Evolutionary conservation across 352 stramenopile genomes (phyloP).

Genomic region (Phytopythium chamaehyphon): DNA sequence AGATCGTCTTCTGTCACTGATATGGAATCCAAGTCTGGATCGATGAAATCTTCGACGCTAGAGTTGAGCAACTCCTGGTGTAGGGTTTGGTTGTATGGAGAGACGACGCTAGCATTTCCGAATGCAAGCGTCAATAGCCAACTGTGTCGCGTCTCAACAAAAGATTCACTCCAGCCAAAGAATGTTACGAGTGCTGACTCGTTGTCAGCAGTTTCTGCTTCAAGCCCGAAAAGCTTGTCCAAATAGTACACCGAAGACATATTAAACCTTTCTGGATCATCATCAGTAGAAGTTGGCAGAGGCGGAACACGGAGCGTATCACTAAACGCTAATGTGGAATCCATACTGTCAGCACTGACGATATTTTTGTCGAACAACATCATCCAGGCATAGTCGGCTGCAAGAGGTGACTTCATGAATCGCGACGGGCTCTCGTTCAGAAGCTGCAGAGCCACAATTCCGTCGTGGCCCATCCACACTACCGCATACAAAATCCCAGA

Average conservation of each 20-base stretch:
- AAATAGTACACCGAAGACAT: conserved; percentile 47
- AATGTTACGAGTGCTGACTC: conserved; percentile 26
- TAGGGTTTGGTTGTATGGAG: conserved; percentile 45
- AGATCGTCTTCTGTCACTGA: conserved; percentile 31
- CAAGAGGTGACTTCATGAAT: conserved; percentile 19
- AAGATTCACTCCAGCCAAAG: conserved; percentile 55
- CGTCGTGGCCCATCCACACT: conserved; percentile 43
- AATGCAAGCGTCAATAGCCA: conserved; percentile 31
- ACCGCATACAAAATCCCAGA: conserved; percentile 47
- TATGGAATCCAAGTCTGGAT: conserved; percentile 36
- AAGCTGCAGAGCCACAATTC: conserved; percentile 32
- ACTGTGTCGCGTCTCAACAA: conserved; percentile 19
- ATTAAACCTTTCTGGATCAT: conserved; percentile 35
- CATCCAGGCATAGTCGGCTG: conserved; percentile 16
- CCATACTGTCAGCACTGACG: conserved; percentile 24
- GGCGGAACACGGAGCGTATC: conserved; percentile 62
- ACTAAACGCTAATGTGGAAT: conserved; percentile 39
- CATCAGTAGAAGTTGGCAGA: conserved; percentile 38
- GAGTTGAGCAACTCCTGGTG: conserved; percentile 50
- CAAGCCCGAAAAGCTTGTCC: conserved; percentile 35
- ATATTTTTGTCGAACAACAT: conserved; percentile 52
- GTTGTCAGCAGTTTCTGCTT: conserved; percentile 10
- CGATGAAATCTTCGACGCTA: conserved; percentile 28
- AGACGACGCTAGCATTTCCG: conserved; percentile 30
- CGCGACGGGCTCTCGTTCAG: conserved; percentile 27